Evolutionary conservation across 345 rosid species (phyloP), one percentile per base, ranked within the genome.

Genomic region (Rubroshorea leprosula): DNA sequence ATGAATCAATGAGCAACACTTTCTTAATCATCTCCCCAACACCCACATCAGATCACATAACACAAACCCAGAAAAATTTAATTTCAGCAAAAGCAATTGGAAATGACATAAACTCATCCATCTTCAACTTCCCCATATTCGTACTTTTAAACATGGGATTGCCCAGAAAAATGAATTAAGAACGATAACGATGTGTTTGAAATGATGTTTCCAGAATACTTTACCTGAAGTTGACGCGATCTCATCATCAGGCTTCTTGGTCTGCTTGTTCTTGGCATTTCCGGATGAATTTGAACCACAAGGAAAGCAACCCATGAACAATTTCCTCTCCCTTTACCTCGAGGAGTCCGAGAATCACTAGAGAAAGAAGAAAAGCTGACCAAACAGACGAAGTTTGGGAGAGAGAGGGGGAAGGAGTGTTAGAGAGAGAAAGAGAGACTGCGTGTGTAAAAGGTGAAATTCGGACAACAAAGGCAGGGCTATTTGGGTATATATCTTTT

Each of bases 171-270:
- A 41, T 41, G 16, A 41, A 41, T 26, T 41, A 29, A 51, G 7
- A 43, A 19, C 25, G 23, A 16, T 23, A 3, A 18, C 17, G 47
- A 31, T 20, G 39, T 19, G 20, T 27, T 24, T 23, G 23, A 27
- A 66, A 45, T 17, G 20, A n/a, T 39, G 26, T n/a, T 23, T 4
- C 12, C 25, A 23, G 25, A 29, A 63, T 27, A 45, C n/a, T n/a
- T n/a, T 67, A 80, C 83, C 87, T 48, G 82, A 68, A 70, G 66
- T 64, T 35, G 86, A 74, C 62, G 79, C 77, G 84, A 76, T 80
- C 86, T 72, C 80, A 57, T 72, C 72, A 66, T 59, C 69, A 29
- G 67, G 44, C 49, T 49, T 63, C 29, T 26, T 58, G 61, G 51
- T 65, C 14, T 54, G 73, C 69, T 72, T 62, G 62, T 58, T 74